A percentile compares a stretch with the other conserved stretches of the same genome.
Evolutionary conservation across 164 flowering plant genomes (phyloP).

Genomic region (Aristolochia californica): DNA sequence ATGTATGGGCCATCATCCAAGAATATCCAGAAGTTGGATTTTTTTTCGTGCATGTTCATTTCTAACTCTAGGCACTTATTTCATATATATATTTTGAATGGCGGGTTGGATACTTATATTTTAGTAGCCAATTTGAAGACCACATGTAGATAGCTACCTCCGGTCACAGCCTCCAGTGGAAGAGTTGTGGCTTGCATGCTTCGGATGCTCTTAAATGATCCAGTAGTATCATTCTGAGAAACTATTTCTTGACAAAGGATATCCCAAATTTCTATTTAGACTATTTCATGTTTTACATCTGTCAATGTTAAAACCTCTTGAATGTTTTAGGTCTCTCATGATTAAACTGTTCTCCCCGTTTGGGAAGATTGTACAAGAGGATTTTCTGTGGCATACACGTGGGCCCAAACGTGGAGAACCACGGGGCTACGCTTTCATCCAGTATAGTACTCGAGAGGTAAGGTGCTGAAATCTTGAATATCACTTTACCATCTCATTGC

Average conservation of each 20-base stretch:
- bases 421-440: conserved; percentile 81
- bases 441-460: conserved; percentile 73
- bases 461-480: not conserved
- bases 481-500: conserved; percentile 5
- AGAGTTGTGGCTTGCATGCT: too few species aligned
- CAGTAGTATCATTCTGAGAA: not conserved
- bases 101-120: too few species aligned
- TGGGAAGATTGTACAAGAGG: conserved; percentile 77
- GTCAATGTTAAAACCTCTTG: not conserved
- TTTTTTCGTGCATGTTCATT: too few species aligned
- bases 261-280: not conserved
- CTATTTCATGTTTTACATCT: not conserved
- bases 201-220: not conserved
- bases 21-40: too few species aligned
- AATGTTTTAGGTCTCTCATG: conserved; percentile 43
- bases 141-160: too few species aligned
- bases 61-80: too few species aligned
- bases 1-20: too few species aligned
- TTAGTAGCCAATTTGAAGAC: too few species aligned
- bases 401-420: conserved; percentile 90
- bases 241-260: not conserved
- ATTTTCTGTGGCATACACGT: conserved; percentile 81
- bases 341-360: conserved; percentile 84
- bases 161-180: too few species aligned
- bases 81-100: too few species aligned